These are phyloP conservation scores for Serendipita sp. DNA, from an alignment of 768 basidiomycete genomes.

Conservation along the genomic window DNA sequence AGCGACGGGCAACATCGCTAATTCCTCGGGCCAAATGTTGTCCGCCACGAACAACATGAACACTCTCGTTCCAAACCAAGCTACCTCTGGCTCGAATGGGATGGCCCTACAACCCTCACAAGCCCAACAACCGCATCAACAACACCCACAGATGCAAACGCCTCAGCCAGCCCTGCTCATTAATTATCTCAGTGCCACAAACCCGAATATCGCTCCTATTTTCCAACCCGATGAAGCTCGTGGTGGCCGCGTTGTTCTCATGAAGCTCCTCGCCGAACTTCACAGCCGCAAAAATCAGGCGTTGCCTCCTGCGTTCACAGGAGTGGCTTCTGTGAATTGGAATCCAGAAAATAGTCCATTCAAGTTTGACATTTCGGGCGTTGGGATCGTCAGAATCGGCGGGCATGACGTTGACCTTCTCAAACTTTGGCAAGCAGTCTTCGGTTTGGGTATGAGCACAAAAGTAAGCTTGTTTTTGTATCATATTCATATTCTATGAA, in stretches of 20 bases:
- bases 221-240: not conserved
- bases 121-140: not conserved
- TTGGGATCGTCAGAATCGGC: not conserved
- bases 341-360: not conserved
- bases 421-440: slow-evolving; percentile 1
- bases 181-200: not conserved
- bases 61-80: not conserved
- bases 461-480: not conserved
- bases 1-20: not conserved
- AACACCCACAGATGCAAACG: not conserved
- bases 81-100: not conserved
- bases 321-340: not conserved
- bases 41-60: not conserved
- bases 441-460: not conserved
- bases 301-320: not conserved
- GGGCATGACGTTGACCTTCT: slow-evolving; percentile 1
- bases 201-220: not conserved
- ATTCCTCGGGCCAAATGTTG: not conserved
- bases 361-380: not conserved
- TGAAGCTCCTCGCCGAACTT: not conserved
- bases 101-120: not conserved
- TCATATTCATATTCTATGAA: not conserved
- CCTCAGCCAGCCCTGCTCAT: not conserved
- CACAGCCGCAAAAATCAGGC: not conserved
- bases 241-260: not conserved